These are phyloP conservation scores for Citrus sinensis DNA, from an alignment of 345 rosid species.

Conservation along the genomic window DVS_A1.0 CM039166.1:19018001-19018500, in stretches of 20 bases:
- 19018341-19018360: background rate
- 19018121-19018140: too few relatives aligned
- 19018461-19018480: background rate
- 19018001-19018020: too few relatives aligned
- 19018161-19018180: too few relatives aligned
- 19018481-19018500: too few relatives aligned
- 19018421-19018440: background rate
- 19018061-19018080: background rate
- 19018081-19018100: background rate
- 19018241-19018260: too few relatives aligned
- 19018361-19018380: background rate
- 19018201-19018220: too few relatives aligned
- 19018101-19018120: too few relatives aligned
- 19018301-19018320: background rate
- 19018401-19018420: background rate
- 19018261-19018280: too few relatives aligned
- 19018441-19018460: background rate
- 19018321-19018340: background rate
- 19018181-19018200: too few relatives aligned
- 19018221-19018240: too few relatives aligned
- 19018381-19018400: background rate
- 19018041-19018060: background rate
- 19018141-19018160: too few relatives aligned
- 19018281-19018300: too few relatives aligned
- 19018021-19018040: background rate